Evolutionary conservation across 2,329 filamentous ascomycete genomes (phyloP).

Genomic region (Xylariomycetidae sp.): DNA sequence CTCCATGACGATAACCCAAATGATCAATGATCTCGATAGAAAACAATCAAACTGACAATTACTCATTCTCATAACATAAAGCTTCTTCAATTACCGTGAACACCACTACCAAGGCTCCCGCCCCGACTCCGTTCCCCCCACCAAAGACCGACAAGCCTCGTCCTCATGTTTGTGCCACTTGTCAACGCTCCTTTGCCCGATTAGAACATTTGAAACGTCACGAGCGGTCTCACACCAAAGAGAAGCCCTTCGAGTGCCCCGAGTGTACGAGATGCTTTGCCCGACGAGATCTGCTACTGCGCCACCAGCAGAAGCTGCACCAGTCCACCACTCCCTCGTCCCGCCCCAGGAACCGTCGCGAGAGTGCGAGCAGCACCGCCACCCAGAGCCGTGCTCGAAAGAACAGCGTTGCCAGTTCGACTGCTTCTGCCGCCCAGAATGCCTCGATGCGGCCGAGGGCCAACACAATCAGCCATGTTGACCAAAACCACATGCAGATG

Average conservation of each 20-base stretch:
- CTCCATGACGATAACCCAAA: no score
- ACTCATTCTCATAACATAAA: slow-evolving; percentile 13
- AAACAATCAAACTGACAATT: slow-evolving; percentile 14
- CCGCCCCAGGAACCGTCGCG: slow-evolving; percentile 79
- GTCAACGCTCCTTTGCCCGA: slow-evolving; percentile 85
- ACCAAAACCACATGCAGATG: slow-evolving; percentile 70
- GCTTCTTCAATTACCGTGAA: slow-evolving; percentile 37
- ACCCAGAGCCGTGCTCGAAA: slow-evolving; percentile 77
- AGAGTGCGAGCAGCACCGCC: slow-evolving; percentile 74
- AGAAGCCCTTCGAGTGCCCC: slow-evolving; percentile 97
- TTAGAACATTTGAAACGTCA: slow-evolving; percentile 96
- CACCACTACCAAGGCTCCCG: slow-evolving; percentile 19
- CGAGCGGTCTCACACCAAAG: slow-evolving; percentile 66
- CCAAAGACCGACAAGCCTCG: slow-evolving; percentile 97
- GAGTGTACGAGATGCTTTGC: slow-evolving; percentile 95
- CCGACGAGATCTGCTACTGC: slow-evolving; percentile 80
- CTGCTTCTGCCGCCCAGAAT: slow-evolving; percentile 45
- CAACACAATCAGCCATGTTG: slow-evolving; percentile 94
- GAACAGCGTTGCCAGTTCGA: slow-evolving; percentile 73
- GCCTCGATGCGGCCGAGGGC: slow-evolving; percentile 77
- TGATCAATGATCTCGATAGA: no score
- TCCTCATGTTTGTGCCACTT: slow-evolving; percentile 89
- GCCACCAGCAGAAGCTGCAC: slow-evolving; percentile 98
- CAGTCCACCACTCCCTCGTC: slow-evolving; percentile 86
- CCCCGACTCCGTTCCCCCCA: slow-evolving; percentile 55